Conservation (phyloP, 2,329 filamentous ascomycete genomes). For the Elsinoe necatrix region DNA sequence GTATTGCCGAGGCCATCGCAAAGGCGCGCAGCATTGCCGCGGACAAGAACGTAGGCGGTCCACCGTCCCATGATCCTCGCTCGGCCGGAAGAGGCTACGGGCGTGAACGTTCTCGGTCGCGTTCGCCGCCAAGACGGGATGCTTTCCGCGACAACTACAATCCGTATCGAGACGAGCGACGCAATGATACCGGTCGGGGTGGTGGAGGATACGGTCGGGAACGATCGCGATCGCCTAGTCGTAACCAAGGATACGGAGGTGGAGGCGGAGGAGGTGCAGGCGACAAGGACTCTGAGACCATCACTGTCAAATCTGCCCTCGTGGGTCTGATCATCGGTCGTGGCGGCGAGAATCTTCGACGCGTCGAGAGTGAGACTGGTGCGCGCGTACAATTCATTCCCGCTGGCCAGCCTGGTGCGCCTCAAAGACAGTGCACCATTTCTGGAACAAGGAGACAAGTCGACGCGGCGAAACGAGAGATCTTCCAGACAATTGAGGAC, state of each 20-base stretch:
- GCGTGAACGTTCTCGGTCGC: constrained; percentile 57
- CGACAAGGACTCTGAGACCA: constrained; percentile 68
- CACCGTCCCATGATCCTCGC: constrained; percentile 37
- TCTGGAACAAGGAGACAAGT: constrained; percentile 64
- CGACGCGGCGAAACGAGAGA: constrained; percentile 70
- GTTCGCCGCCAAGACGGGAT: constrained; percentile 61
- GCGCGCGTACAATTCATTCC: constrained; percentile 85
- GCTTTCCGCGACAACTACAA: constrained; percentile 67
- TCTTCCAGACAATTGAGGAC: constrained; percentile 81
- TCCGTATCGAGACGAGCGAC: constrained; percentile 77
- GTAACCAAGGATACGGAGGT: constrained; percentile 28
- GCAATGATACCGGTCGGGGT: constrained; percentile 53
- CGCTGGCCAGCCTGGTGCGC: constrained; percentile 60
- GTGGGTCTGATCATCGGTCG: constrained; percentile 87
- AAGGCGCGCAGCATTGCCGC: constrained; percentile 75
- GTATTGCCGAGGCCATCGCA: constrained; percentile 74
- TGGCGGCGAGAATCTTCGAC: constrained; percentile 78
- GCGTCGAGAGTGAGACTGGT: constrained; percentile 72
- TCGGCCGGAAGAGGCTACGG: constrained; percentile 50
- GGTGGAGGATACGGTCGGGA: constrained; percentile 53
- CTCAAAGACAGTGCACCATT: constrained; percentile 77
- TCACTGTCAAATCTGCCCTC: constrained; percentile 76
- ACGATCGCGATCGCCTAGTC: constrained; percentile 61
- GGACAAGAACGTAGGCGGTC: constrained; percentile 57
- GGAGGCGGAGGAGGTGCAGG: constrained; percentile 42